Conservation (phyloP, 2,329 filamentous ascomycete species). For the Botrytis aclada region DNA sequence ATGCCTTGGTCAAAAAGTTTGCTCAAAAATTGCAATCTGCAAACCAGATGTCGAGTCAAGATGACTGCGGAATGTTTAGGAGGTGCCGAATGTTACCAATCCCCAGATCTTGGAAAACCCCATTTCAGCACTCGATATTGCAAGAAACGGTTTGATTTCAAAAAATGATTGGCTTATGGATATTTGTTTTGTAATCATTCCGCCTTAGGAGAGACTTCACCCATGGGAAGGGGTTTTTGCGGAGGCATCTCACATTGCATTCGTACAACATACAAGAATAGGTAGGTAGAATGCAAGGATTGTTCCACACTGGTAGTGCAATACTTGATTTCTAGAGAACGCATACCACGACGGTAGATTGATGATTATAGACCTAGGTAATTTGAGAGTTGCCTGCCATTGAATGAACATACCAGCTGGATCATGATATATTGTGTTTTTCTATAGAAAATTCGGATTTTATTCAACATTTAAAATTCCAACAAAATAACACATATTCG, state of each 20-base stretch:
- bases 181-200: neutral
- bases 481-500: neutral
- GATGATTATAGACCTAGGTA: neutral
- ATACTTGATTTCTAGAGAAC: neutral
- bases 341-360: neutral
- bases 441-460: neutral
- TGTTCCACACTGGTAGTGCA: neutral
- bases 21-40: neutral
- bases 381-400: neutral
- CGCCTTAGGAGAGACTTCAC: neutral
- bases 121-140: neutral
- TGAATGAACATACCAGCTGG: neutral
- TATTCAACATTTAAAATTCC: neutral
- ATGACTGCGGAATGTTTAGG: neutral
- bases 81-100: neutral
- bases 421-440: neutral
- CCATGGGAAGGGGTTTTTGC: neutral
- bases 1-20: neutral
- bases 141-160: neutral
- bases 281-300: neutral
- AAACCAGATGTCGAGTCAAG: neutral
- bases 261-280: neutral
- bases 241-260: neutral
- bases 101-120: neutral
- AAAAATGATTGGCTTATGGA: neutral